A percentile compares a stretch with the other conserved stretches of the same genome.
Conservation (phyloP, 345 rosid genomes). For the Hibiscus syriacus region DNA sequence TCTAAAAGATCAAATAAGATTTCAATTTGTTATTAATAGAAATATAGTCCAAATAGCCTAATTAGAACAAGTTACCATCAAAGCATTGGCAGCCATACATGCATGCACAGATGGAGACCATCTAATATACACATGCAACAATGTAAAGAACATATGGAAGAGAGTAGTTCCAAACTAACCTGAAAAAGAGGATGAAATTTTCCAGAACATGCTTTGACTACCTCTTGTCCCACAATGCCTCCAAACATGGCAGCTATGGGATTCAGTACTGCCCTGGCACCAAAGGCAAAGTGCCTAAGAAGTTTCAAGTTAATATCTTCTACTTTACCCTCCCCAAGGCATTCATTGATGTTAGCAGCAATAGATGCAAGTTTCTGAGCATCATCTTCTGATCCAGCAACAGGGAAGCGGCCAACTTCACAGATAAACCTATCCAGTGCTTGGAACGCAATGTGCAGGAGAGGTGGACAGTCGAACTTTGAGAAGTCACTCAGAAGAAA, state of each 20-base stretch:
- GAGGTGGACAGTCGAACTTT: conserved; percentile 86
- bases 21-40: neutral
- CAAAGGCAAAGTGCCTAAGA: conserved; percentile 78
- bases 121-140: neutral
- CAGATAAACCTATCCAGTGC: conserved; percentile 75
- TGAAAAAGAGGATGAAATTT: conserved; percentile 98
- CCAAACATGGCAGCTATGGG: conserved; percentile 99
- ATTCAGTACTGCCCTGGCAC: conserved; percentile 90
- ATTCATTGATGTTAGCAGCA: conserved; percentile 55
- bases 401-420: conserved; percentile 66
- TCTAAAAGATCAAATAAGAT: neutral
- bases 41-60: neutral
- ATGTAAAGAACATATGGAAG: neutral
- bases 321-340: conserved; percentile 59
- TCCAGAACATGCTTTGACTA: conserved; percentile 96
- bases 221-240: conserved; percentile 96
- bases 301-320: conserved; percentile 72
- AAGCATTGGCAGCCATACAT: neutral
- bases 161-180: conserved; percentile 28
- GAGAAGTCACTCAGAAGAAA: conserved; percentile 91
- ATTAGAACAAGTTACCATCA: neutral
- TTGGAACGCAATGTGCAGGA: conserved; percentile 86
- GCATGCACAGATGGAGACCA: neutral
- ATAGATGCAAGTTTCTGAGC: conserved; percentile 60
- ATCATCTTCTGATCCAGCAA: conserved; percentile 87